Conservation (phyloP, 73 alveolate genomes). For the Paramecium caudatum region DNA sequence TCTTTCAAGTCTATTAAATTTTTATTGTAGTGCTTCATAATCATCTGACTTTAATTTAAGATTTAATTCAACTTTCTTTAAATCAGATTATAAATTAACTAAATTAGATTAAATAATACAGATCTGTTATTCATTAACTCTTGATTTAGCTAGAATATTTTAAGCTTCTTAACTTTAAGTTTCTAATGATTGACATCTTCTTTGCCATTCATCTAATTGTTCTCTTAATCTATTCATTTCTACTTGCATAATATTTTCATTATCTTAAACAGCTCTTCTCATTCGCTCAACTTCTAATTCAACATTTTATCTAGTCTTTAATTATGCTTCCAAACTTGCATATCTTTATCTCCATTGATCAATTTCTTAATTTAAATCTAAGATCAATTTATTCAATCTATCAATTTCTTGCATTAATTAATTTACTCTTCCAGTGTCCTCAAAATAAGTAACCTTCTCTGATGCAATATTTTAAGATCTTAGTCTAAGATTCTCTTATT, state of each 20-base stretch:
- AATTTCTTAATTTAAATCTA: slow-evolving; percentile 62
- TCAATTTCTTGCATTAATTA: slow-evolving; percentile 24
- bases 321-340: slow-evolving; percentile 15
- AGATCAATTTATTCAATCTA: slow-evolving; percentile 28
- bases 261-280: slow-evolving; percentile 68
- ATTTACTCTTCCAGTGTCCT: slow-evolving; percentile 64
- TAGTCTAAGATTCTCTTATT: slow-evolving; percentile 41
- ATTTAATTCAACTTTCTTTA: slow-evolving; percentile 32
- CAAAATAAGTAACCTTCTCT: slow-evolving; percentile 54
- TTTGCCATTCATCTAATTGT: slow-evolving; percentile 56
- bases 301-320: slow-evolving; percentile 33
- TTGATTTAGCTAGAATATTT: background rate
- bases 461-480: background rate
- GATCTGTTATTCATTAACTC: slow-evolving; percentile 34
- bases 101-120: background rate
- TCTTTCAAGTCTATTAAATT: slow-evolving; percentile 61
- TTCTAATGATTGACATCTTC: slow-evolving; percentile 33
- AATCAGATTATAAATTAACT: slow-evolving; percentile 44
- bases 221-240: slow-evolving; percentile 68
- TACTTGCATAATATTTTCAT: slow-evolving; percentile 41
- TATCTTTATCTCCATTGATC: slow-evolving; percentile 61
- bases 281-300: slow-evolving; percentile 54
- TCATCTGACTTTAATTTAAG: slow-evolving; percentile 24
- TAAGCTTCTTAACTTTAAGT: background rate
- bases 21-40: slow-evolving; percentile 20